Evolutionary conservation across 2,329 filamentous ascomycete genomes (phyloP).

Genomic region (Ceratocystis cubensis): DNA sequence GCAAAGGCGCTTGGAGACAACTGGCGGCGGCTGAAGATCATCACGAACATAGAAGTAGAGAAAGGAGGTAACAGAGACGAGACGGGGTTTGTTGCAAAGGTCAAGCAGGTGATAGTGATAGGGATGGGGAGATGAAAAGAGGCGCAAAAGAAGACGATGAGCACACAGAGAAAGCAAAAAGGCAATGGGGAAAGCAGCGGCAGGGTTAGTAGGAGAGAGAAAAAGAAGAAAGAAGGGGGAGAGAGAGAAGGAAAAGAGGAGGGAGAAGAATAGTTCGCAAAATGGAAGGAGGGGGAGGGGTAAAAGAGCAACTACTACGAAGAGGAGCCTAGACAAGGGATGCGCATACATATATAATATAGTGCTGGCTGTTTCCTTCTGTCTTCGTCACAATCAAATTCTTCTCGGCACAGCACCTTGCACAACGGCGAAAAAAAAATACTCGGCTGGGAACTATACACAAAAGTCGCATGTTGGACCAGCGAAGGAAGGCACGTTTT

Average conservation of each 20-base stretch:
- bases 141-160: not conserved
- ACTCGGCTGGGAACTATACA: conserved; percentile 11
- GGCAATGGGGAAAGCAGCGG: not conserved
- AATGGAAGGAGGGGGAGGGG: not conserved
- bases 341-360: not conserved
- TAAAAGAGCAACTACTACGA: not conserved
- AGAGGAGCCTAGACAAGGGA: not conserved
- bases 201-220: not conserved
- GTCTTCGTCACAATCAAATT: conserved; percentile 4
- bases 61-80: not conserved
- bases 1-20: conserved; percentile 18
- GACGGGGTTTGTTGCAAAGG: not conserved
- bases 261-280: not conserved
- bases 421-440: conserved; percentile 7
- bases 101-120: not conserved
- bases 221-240: not conserved
- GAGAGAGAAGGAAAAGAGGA: not conserved
- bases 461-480: conserved; percentile 3
- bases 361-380: not conserved
- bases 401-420: conserved; percentile 2
- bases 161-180: not conserved
- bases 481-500: conserved; percentile 13
- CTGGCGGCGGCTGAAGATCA: conserved; percentile 17
- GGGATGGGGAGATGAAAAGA: not conserved
- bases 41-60: conserved; percentile 10